Evolutionary conservation across 1,139 yeast genomes (phyloP), one percentile per base, ranked within the genome.

Genomic region (Yamadazyma oceani): DNA sequence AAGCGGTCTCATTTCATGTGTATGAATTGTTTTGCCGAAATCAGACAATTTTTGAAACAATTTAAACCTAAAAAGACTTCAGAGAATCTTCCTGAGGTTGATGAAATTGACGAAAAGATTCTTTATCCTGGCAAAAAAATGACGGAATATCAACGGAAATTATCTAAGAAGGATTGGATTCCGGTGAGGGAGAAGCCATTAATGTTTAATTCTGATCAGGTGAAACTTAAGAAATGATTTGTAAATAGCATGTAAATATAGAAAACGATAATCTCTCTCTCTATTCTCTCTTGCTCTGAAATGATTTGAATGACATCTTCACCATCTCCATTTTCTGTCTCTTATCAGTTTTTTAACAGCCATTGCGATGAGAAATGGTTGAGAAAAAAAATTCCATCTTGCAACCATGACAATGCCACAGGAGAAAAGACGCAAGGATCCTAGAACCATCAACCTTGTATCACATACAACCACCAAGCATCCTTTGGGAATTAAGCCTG

Each of bases 1-100:
- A 90, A 90, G 64, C 75, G 97, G 55, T 81, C 94, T 2, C 96
- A 90, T 60, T 81, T 89, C 40, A 73, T 90, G 59, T 90, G 98
- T 64, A 88, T 88, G 95, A 78, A 85, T 57, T 90, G 98, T 64
- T 90, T 88, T 45, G 80, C 76, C 28, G 92, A 88, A 58, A 85
- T 90, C 53, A 82, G 79, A 57, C 67, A 75, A 38, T 72, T 85
- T 38, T 85, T 96, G 83, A 71, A 70, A 53, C 57, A 53, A 17
- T 29, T 49, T 3, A 48, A 52, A 44, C 62, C 70, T 25, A 72
- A 68, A 43, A 13, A 27, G n/a, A 23, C 36, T 8, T 33, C 36
- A 32, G 35, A 34, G 11, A 24, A 36, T 73, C 75, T 48, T 8
- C 43, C 40, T 13, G 75, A 78, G 46, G 71, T 85, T 50, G 76